A percentile compares a stretch with the other conserved stretches of the same genome.
Conservation (phyloP, 2,329 filamentous ascomycete species). For the Claviceps arundinis region DNA sequence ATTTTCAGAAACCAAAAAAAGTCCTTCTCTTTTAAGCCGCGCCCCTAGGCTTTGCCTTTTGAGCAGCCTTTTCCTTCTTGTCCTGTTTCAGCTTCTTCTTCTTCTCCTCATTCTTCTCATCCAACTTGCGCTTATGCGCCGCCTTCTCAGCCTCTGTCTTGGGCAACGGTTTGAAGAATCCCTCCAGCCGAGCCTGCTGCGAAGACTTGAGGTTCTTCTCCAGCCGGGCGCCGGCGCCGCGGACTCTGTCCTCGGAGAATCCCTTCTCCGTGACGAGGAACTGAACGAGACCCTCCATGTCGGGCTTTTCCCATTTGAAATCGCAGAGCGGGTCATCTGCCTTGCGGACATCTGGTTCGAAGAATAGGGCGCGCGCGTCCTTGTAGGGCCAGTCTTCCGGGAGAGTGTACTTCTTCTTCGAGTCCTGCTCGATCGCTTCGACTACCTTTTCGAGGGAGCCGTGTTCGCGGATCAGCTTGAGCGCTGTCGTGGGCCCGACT, state of each 20-base stretch:
- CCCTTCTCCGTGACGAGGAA: conserved; percentile 91
- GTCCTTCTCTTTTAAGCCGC: conserved; percentile 24
- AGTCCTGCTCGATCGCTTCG: conserved; percentile 61
- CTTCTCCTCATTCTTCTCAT: conserved; percentile 80
- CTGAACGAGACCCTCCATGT: conserved; percentile 77
- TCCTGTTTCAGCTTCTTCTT: conserved; percentile 94
- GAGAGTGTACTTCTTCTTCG: conserved; percentile 67
- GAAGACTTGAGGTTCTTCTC: conserved; percentile 84
- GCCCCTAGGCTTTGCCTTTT: conserved; percentile 74
- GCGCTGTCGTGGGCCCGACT: conserved; percentile 77
- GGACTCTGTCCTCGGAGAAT: conserved; percentile 89
- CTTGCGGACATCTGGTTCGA: conserved; percentile 73
- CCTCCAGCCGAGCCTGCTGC: conserved; percentile 83
- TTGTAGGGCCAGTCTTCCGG: conserved; percentile 96
- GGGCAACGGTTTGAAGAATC: conserved; percentile 89
- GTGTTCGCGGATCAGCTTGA: conserved; percentile 90
- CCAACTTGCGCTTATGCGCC: conserved; percentile 79
- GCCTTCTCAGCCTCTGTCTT: conserved; percentile 81
- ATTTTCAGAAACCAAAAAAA: not conserved
- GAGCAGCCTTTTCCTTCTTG: conserved; percentile 87
- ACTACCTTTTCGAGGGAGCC: conserved; percentile 79
- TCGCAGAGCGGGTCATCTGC: conserved; percentile 82
- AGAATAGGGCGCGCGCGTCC: conserved; percentile 84
- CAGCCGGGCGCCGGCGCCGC: conserved; percentile 61
- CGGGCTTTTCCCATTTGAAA: conserved; percentile 95